Conservation (phyloP, 495 filamentous ascomycete species). For the Alectoria sarmentosa region DNA sequence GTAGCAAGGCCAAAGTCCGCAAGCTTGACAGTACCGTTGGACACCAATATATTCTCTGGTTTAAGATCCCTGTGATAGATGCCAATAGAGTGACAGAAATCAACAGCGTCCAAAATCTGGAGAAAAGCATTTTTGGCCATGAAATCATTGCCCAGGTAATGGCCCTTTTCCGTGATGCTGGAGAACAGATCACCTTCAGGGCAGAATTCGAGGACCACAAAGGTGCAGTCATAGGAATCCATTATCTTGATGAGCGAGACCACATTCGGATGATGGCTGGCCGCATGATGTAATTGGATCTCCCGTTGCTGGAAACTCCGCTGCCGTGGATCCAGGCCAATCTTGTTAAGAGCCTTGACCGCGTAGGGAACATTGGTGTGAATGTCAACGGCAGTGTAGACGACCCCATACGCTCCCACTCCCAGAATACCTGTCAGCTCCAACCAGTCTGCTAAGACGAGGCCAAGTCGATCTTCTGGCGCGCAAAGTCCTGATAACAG, state of each 20-base stretch:
- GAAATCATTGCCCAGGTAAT: constrained; percentile 87
- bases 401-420: constrained; percentile 92
- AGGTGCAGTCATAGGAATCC: constrained; percentile 87
- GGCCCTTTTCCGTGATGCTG: constrained; percentile 90
- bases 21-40: constrained; percentile 82
- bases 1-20: constrained; percentile 97
- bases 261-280: constrained; percentile 84
- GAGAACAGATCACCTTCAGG: constrained; percentile 95
- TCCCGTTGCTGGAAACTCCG: constrained; percentile 86
- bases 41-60: constrained; percentile 95
- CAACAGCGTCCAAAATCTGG: constrained; percentile 95
- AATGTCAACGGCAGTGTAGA: constrained; percentile 88
- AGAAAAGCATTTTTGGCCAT: constrained; percentile 85
- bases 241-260: constrained; percentile 93
- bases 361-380: constrained; percentile 78
- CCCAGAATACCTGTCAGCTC: constrained; percentile 82
- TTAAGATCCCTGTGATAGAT: constrained; percentile 98
- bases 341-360: constrained; percentile 94
- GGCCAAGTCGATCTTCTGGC: constrained; percentile 83
- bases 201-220: constrained; percentile 95
- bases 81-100: constrained; percentile 84
- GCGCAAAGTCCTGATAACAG: constrained; percentile 44
- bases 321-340: constrained; percentile 80
- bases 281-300: constrained; percentile 83
- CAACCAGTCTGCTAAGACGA: constrained; percentile 72